phyloP scores from a whole-genome alignment of 495 filamentous ascomycete species.

The Aspergillus cristatus region DNA sequence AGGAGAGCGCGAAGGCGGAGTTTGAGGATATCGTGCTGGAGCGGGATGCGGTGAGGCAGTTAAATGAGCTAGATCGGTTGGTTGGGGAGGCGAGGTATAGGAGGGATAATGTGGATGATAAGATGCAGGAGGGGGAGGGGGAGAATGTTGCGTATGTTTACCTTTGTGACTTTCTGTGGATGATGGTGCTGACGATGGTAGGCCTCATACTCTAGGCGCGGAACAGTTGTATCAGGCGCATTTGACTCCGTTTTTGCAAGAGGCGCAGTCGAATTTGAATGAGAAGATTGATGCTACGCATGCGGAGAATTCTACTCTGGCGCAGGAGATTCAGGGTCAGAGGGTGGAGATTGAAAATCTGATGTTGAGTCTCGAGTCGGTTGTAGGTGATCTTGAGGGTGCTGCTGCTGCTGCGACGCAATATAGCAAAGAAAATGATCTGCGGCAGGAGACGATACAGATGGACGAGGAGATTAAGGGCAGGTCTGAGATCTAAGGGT shows the following conservation, averaged over 20 bases:
- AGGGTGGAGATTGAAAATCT: conserved; percentile 64
- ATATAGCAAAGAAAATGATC: conserved; percentile 27
- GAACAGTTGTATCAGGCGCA: conserved; percentile 58
- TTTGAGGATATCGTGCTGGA: conserved; percentile 69
- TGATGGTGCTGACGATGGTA: conserved; percentile 17
- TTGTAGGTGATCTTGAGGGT: conserved; percentile 61
- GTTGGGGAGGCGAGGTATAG: conserved; percentile 59
- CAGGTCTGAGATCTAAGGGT: conserved; percentile 15
- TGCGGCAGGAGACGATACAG: conserved; percentile 34
- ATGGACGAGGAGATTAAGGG: conserved; percentile 35
- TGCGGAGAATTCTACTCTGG: conserved; percentile 53
- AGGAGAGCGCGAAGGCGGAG: conserved; percentile 52
- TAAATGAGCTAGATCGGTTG: conserved; percentile 78
- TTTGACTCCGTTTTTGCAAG: conserved; percentile 54
- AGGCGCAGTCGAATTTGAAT: conserved; percentile 53
- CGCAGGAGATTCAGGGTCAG: conserved; percentile 55
- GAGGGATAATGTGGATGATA: conserved; percentile 31
- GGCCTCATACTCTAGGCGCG: conserved; percentile 70
- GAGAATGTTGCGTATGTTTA: conserved; percentile 29
- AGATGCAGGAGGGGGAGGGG: conserved; percentile 6
- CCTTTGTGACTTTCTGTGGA: background rate
- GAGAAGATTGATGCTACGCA: conserved; percentile 52
- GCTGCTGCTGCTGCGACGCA: conserved; percentile 43
- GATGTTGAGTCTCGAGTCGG: conserved; percentile 52
- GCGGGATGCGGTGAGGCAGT: conserved; percentile 56